phyloP scores from a whole-genome alignment of 805 yeast species.

The Myxozyma melibiosi region DNA sequence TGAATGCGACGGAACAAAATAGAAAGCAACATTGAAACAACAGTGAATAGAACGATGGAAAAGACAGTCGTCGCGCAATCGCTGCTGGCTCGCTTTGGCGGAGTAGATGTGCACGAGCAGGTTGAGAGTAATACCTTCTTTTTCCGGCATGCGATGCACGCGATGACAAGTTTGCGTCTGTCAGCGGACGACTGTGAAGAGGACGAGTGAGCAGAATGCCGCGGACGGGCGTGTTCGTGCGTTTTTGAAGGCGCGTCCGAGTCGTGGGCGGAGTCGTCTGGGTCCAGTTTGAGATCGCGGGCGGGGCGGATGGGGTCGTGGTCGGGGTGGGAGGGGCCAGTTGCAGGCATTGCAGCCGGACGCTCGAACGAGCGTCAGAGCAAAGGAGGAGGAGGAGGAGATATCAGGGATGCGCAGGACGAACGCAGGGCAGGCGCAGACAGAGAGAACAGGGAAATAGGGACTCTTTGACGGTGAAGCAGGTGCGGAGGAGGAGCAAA shows the following conservation, averaged over 20 bases:
- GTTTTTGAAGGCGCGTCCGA: conserved; percentile 5
- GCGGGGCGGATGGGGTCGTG: conserved; percentile 1
- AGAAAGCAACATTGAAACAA: neutral
- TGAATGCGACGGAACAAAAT: neutral
- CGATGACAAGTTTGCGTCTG: conserved; percentile 41
- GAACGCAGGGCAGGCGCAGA: conserved; percentile 1
- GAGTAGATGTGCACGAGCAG: neutral
- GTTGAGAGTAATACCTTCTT: conserved; percentile 37
- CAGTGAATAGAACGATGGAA: too few relatives aligned
- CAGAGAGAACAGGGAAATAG: too few relatives aligned
- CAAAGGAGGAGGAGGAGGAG: neutral
- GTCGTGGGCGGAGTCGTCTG: conserved; percentile 8
- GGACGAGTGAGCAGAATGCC: neutral
- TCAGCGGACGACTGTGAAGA: conserved; percentile 7
- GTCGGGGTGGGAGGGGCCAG: conserved; percentile 5
- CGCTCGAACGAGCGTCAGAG: neutral
- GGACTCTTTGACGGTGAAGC: neutral
- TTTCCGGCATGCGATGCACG: conserved; percentile 43
- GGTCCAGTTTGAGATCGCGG: conserved; percentile 3
- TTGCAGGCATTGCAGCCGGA: conserved; percentile 10
- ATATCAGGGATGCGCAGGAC: neutral
- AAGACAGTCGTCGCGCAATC: neutral
- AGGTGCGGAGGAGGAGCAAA: neutral
- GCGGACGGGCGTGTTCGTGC: neutral
- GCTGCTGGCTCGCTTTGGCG: neutral